A percentile compares a stretch with the other conserved stretches of the same genome.
These are phyloP conservation scores for Schizosaccharomyces versatilis DNA, from an alignment of 1,139 yeast genomes.

Conservation along the genomic window DNA sequence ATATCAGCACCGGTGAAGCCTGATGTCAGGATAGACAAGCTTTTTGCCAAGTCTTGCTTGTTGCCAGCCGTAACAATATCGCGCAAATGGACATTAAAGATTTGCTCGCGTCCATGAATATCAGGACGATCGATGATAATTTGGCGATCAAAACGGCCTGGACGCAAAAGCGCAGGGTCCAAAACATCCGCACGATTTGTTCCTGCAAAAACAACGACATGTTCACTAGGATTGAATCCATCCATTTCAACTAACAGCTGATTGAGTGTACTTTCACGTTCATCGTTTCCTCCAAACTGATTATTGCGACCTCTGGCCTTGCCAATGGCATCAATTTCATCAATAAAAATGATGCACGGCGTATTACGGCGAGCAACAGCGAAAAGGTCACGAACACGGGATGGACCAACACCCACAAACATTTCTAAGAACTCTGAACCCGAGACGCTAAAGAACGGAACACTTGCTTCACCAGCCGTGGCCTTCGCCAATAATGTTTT, in stretches of 20 bases:
- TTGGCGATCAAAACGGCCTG: conserved; percentile 92
- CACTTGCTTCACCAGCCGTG: conserved; percentile 97
- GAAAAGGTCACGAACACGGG: conserved; percentile 85
- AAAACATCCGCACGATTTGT: conserved; percentile 86
- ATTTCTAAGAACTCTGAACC: conserved; percentile 97
- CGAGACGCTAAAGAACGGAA: conserved; percentile 80
- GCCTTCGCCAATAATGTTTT: conserved; percentile 93
- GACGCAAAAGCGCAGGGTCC: conserved; percentile 81
- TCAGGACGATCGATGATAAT: conserved; percentile 81
- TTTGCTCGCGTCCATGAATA: conserved; percentile 77
- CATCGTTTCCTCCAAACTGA: conserved; percentile 56
- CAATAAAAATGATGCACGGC: conserved; percentile 82
- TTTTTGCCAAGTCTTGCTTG: conserved; percentile 44
- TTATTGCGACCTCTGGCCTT: conserved; percentile 72
- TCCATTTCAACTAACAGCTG: conserved; percentile 95
- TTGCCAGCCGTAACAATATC: conserved; percentile 36
- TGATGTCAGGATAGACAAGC: conserved; percentile 85
- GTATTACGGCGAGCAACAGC: conserved; percentile 81
- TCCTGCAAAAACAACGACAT: conserved; percentile 91
- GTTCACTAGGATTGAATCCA: conserved; percentile 75
- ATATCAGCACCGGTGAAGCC: conserved; percentile 97
- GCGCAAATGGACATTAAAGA: conserved; percentile 61
- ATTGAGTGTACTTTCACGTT: conserved; percentile 85
- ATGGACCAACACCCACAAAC: conserved; percentile 98
- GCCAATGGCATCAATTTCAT: conserved; percentile 96